Percentiles rank a stretch among this genome's conserved stretches.
These are phyloP conservation scores for Nicotiana noctiflora DNA, from an alignment of 257 asterid species.

Conservation along the genomic window DNA sequence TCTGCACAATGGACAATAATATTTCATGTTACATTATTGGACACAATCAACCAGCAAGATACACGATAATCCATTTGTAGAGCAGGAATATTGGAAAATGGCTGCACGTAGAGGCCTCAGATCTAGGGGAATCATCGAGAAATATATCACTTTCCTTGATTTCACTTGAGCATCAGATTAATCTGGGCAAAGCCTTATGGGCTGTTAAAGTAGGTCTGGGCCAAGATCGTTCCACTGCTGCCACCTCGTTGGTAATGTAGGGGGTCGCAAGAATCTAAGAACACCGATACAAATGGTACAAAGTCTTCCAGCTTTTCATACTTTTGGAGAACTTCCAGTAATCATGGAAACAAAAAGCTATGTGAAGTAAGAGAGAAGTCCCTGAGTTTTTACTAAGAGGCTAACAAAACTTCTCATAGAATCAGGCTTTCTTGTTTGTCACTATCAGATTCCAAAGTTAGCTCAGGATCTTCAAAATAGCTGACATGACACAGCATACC, in stretches of 20 bases:
- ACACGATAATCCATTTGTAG: not conserved
- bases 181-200: not conserved
- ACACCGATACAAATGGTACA: too few species aligned
- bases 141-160: not conserved
- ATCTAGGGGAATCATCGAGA: not conserved
- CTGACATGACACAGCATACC: constrained; percentile 70
- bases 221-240: too few species aligned
- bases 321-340: too few species aligned
- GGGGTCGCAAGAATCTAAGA: too few species aligned
- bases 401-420: not conserved
- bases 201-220: too few species aligned
- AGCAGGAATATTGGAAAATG: not conserved
- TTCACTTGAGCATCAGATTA: not conserved
- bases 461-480: constrained; percentile 33
- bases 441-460: constrained; percentile 21
- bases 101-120: not conserved
- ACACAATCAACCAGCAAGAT: not conserved
- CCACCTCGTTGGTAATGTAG: too few species aligned
- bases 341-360: too few species aligned
- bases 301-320: too few species aligned
- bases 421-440: constrained; percentile 18
- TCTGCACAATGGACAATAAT: not conserved
- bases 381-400: too few species aligned
- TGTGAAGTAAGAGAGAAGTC: too few species aligned
- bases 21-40: not conserved